These are phyloP conservation scores for Obba rivulosa DNA, from an alignment of 768 basidiomycete genomes.

Conservation along the genomic window DNA sequence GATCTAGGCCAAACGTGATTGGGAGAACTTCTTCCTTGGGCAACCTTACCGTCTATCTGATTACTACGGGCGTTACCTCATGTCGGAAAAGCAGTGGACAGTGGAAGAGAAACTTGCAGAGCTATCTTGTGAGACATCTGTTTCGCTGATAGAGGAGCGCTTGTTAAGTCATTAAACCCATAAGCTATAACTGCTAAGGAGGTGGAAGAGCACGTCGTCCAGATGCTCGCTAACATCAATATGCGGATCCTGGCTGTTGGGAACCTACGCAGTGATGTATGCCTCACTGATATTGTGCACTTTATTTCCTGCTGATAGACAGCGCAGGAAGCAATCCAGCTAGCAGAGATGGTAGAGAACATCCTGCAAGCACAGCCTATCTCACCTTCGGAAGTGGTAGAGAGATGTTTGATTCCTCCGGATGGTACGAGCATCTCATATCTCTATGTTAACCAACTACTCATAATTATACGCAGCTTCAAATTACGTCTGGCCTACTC, in stretches of 20 bases:
- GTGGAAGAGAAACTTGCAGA: constrained; percentile 71
- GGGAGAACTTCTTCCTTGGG: constrained; percentile 83
- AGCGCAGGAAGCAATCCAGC: constrained; percentile 65
- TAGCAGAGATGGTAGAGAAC: constrained; percentile 68
- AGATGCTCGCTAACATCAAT: constrained; percentile 59
- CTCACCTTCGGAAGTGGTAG: constrained; percentile 46
- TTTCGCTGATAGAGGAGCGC: not conserved
- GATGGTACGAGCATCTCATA: constrained; percentile 42
- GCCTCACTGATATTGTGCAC: constrained; percentile 18
- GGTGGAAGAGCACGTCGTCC: constrained; percentile 53
- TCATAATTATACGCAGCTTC: constrained; percentile 41
- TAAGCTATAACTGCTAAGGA: constrained; percentile 71
- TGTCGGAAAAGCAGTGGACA: constrained; percentile 71
- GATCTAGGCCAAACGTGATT: constrained; percentile 62
- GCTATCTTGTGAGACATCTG: constrained; percentile 32
- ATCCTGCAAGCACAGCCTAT: constrained; percentile 53
- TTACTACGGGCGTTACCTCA: constrained; percentile 66
- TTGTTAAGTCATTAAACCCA: not conserved
- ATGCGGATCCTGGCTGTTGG: constrained; percentile 75
- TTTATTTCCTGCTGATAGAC: not conserved
- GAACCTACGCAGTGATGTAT: constrained; percentile 78
- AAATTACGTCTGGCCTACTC: constrained; percentile 59
- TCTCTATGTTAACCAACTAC: not conserved
- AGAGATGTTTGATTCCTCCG: constrained; percentile 60
- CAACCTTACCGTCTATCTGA: constrained; percentile 79